These are phyloP conservation scores for Phytopythium helicoides DNA, from an alignment of 352 stramenopile species.

Conservation along the genomic window DNA sequence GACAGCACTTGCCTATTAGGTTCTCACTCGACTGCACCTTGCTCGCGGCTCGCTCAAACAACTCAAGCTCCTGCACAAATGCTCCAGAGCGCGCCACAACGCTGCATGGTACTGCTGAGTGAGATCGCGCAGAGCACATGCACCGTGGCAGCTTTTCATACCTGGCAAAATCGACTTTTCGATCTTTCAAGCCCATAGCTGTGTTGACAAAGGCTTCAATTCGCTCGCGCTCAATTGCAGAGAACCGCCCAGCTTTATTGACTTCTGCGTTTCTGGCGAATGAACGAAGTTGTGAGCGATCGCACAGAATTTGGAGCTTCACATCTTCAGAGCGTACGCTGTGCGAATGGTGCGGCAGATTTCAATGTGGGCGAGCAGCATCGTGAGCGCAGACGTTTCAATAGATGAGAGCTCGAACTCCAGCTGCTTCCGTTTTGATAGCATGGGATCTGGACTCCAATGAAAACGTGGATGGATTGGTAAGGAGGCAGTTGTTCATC, in stretches of 20 bases:
- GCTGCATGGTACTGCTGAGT: slow-evolving; percentile 9
- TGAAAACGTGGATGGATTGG: too few species aligned
- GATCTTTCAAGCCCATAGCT: slow-evolving; percentile 26
- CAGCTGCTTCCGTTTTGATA: slow-evolving; percentile 34
- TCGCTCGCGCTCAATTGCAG: slow-evolving; percentile 15
- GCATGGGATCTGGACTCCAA: slow-evolving; percentile 12
- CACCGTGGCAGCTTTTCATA: not conserved
- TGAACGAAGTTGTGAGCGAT: not conserved
- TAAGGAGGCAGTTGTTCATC: too few species aligned
- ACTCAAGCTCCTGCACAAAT: slow-evolving; percentile 31
- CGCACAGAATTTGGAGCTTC: not conserved
- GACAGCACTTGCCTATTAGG: not conserved
- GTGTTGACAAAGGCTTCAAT: slow-evolving; percentile 36
- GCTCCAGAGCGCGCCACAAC: slow-evolving; percentile 18
- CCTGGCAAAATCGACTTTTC: slow-evolving; percentile 22
- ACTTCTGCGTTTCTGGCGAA: slow-evolving; percentile 41
- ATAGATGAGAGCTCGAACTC: slow-evolving; percentile 36
- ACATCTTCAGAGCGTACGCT: slow-evolving; percentile 25
- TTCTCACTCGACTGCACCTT: slow-evolving; percentile 17
- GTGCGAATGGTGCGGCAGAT: slow-evolving; percentile 55
- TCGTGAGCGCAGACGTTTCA: slow-evolving; percentile 42
- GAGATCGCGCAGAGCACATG: not conserved
- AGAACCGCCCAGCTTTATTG: slow-evolving; percentile 14
- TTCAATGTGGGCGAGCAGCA: slow-evolving; percentile 53
- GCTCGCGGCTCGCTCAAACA: slow-evolving; percentile 55